phyloP scores from a whole-genome alignment of 257 asterid species.

The Solanum habrochaites region DNA sequence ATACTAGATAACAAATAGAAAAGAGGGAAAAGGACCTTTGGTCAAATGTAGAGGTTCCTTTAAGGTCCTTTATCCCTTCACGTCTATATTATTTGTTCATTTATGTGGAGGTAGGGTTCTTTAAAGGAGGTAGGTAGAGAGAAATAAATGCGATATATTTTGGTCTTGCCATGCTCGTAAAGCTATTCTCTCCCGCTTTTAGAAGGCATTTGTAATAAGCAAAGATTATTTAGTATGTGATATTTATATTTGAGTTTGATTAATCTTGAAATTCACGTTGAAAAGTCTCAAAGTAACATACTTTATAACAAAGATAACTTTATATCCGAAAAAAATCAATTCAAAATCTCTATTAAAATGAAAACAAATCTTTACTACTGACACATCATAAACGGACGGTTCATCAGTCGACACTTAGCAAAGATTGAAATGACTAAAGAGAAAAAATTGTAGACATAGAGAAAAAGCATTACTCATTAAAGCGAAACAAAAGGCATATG shows the following conservation, averaged over 20 bases:
- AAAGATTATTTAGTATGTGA: too few relatives aligned
- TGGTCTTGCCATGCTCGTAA: not conserved
- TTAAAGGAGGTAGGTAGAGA: not conserved
- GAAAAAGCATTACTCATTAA: not conserved
- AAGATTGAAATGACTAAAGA: conserved; percentile 13
- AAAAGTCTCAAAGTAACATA: too few relatives aligned
- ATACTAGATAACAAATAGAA: too few relatives aligned
- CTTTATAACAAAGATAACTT: too few relatives aligned
- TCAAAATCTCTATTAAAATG: not conserved
- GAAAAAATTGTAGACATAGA: not conserved
- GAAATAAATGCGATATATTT: not conserved
- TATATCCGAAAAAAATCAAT: not conserved
- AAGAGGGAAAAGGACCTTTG: not conserved
- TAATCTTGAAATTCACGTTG: too few relatives aligned
- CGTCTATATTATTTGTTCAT: not conserved
- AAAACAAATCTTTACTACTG: too few relatives aligned
- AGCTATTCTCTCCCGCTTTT: not conserved
- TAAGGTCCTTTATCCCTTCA: not conserved
- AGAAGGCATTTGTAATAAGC: conserved; percentile 1
- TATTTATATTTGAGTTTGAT: rapidly evolving
- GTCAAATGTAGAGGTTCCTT: not conserved
- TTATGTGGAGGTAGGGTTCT: not conserved
- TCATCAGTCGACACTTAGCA: not conserved
- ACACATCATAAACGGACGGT: not conserved
- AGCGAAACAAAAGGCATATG: not conserved